These are phyloP conservation scores for Trypanosomatidae sp. DNA, from an alignment of 208 protist genomes.

Conservation along the genomic window DNA sequence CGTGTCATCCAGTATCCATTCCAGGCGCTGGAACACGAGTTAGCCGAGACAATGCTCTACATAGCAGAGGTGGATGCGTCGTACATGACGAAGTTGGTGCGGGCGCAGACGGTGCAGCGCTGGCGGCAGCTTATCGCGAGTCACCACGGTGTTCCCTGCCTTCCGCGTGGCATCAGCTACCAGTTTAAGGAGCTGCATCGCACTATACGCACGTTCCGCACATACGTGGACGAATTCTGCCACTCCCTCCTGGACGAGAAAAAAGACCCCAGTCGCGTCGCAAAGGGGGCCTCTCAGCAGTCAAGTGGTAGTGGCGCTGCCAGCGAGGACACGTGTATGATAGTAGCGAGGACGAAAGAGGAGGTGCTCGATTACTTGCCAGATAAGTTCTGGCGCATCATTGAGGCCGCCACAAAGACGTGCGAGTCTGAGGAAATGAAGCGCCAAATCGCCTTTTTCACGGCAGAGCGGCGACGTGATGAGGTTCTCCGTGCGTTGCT, in stretches of 20 bases:
- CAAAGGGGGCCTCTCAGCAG: not conserved
- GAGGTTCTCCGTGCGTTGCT: constrained; percentile 18
- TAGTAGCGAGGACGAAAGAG: constrained; percentile 2
- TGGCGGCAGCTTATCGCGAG: constrained; percentile 5
- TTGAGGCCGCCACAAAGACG: constrained; percentile 16
- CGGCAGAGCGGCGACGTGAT: constrained; percentile 6
- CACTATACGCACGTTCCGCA: constrained; percentile 4
- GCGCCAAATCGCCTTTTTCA: constrained; percentile 29
- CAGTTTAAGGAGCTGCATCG: constrained; percentile 9
- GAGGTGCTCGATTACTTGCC: constrained; percentile 1
- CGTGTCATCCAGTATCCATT: constrained; percentile 27
- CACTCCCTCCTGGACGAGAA: not conserved
- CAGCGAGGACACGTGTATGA: not conserved
- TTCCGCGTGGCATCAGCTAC: not conserved
- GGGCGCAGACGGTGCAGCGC: constrained; percentile 6
- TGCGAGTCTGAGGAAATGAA: constrained; percentile 1
- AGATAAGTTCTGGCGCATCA: constrained; percentile 5
- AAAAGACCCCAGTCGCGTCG: not conserved
- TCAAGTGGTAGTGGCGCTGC: not conserved
- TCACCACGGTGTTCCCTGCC: constrained; percentile 17
- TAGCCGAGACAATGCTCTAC: constrained; percentile 16
- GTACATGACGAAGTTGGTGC: constrained; percentile 9
- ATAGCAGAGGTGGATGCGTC: constrained; percentile 5
- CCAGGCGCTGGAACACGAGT: constrained; percentile 2
- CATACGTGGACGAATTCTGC: constrained; percentile 5